Evolutionary conservation across 2,329 filamentous ascomycete species (phyloP), one percentile per base, ranked within the genome.

Genomic region (Gnomoniopsis sp.): DNA sequence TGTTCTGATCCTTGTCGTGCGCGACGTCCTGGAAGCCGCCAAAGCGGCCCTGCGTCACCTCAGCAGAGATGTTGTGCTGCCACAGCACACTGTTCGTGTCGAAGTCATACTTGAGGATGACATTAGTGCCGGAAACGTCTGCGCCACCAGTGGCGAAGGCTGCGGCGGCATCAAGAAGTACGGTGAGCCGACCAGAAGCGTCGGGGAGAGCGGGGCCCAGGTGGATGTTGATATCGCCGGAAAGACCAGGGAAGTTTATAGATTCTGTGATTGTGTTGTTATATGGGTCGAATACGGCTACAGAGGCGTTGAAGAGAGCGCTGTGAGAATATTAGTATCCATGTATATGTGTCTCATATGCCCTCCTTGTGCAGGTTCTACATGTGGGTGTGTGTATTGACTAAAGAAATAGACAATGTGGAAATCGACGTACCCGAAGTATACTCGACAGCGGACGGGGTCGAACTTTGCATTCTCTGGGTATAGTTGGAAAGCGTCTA

Each of bases 11-110:
- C 1, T 53, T 44, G 50, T 75, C 74, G 53, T 72, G 69, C 41
- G 72, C 74, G 3, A 75, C 66, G 53, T 77, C 75, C 57, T 77
- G 74, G 38, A 70, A 75, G 6, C 72, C 75, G 23, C 72, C 69
- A 60, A 72, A 76, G 0, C 52, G 56, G 3, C 70, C 70, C 0
- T 61, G 53, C 0, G 68, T 69, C 0, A 70, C 52, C 0, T 64
- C 61, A 23, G 43, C 49, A 0, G 70, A 73, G 11, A 77, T 59
- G 60, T 76, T 72, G 11, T 66, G 53, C 17, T 57, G 62, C 72
- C 72, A 76, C 8, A 72, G 61, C 1, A 67, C 54, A 33, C 60
- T 53, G 11, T 66, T 54, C 12, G 55, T 54, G 11, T 61, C 26
- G 1, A 71, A 62, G 54, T 74, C 66, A 55, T 71, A 74, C 55